Evolutionary conservation across 139 green algal genomes (phyloP), one percentile per base, ranked within the genome.

Genomic region (Gonium pectorale): DNA sequence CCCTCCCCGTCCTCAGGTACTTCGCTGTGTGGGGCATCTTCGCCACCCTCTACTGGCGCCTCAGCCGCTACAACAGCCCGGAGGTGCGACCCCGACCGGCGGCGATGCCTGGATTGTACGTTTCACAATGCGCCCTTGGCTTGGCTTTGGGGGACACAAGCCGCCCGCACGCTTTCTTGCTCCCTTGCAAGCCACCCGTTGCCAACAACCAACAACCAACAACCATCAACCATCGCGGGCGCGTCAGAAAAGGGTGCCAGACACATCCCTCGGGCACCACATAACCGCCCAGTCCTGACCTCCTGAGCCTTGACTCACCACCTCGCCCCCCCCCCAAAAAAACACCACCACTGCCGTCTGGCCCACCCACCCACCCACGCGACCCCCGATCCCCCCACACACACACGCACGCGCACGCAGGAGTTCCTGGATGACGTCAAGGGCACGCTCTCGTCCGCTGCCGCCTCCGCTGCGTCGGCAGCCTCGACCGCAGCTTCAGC

Each of bases 361-460:
- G n/a, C n/a, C n/a, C n/a, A n/a, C n/a, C n/a, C n/a, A n/a, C n/a
- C n/a, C n/a, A n/a, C n/a, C n/a, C n/a, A n/a, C n/a, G n/a, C n/a
- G n/a, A n/a, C n/a, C n/a, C n/a, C n/a, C n/a, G n/a, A n/a, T n/a
- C n/a, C n/a, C n/a, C n/a, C n/a, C n/a, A n/a, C n/a, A n/a, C n/a
- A n/a, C n/a, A n/a, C n/a, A n/a, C n/a, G n/a, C n/a, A n/a, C n/a
- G n/a, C n/a, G n/a, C n/a, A n/a, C n/a, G n/a, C 44, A 74, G 79
- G 64, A 67, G 24, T 59, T 85, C 64, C 64, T 85, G 26, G 79
- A 85, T 8, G 79, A 77, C 35, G 44, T 78, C 46, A 67, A 85
- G 41, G 46, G n/a, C 27, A 26, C n/a, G 19, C 19, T 68, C 31
- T 1, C 31, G 1, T 22, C 63, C 35, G 35, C 33, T 27, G 49